Base-by-base conservation (phyloP, 768 basidiomycete species). In the Polyporus arcularius region DNA sequence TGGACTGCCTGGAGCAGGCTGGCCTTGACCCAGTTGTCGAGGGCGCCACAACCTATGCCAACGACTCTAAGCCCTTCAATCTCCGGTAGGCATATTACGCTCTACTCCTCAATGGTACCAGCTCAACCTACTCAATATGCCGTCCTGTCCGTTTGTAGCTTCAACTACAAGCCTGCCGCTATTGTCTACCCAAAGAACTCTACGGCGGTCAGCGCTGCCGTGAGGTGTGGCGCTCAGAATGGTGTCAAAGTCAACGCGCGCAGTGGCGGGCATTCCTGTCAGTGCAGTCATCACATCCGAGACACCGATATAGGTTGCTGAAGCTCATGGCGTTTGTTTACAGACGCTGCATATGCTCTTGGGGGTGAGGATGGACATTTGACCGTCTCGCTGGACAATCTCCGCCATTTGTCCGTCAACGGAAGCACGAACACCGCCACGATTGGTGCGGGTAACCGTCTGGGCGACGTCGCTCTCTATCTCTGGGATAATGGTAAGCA, bases 221-320 rank as follows among this genome's bases (percentile, higher is more conserved):
- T 55, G 26, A 43, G 45, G 41, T 55, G 53, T 28, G 53, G 53
- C 16, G 41, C 53, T 4, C 10, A 4, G 11, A n/a, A 45, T 18
- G 40, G 40, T 26, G 53, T 55, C 53, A 55, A 55, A 41, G 53
- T 55, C 43, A 55, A 55, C 41, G 53, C 53, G 0, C 53, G 53
- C 6, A 30, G 53, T 30, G 53, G 53, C 12, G 53, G 53, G 5
- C 53, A 55, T 40, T 55, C 53, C 6, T 55, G 53, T 55, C 1
- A 35, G 50, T 28, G 4, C 46, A 3, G 21, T 26, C 21, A 2
- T 30, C 28, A 2, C n/a, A 35, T 18, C 4, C 8, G 46, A 26
- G 21, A 26, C 26, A 26, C 26, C 5, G 28, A 28, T 14, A 48
- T 21, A 26, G 21, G 21, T 48, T 2, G 28, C 18, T 15, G 42